These are phyloP conservation scores for Trifolium subterraneum DNA, from an alignment of 306 rosid species.

Conservation along the genomic window DNA sequence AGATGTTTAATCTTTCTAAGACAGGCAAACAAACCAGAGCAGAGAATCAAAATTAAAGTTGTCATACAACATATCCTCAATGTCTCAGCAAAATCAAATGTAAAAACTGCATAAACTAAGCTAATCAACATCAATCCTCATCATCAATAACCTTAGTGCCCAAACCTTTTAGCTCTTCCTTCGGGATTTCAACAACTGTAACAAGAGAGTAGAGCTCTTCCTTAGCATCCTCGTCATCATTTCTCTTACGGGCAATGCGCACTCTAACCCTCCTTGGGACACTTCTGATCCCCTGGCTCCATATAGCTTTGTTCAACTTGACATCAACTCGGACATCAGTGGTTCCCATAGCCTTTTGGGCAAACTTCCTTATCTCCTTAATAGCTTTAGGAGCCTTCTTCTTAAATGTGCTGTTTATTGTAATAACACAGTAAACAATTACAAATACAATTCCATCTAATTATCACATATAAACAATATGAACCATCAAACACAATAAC, in stretches of 20 bases:
- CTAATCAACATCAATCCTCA: slow-evolving; percentile 57
- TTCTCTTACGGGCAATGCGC: slow-evolving; percentile 90
- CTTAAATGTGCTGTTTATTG: slow-evolving; percentile 72
- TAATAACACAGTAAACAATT: neutral
- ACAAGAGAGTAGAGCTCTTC: slow-evolving; percentile 91
- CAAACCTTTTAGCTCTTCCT: slow-evolving; percentile 80
- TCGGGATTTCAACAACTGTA: slow-evolving; percentile 77
- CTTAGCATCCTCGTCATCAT: slow-evolving; percentile 92
- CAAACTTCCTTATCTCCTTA: slow-evolving; percentile 91
- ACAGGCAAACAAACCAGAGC: slow-evolving; percentile 8
- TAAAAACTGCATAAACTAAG: neutral
- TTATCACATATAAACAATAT: neutral
- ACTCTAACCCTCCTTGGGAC: slow-evolving; percentile 91
- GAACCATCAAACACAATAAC: neutral
- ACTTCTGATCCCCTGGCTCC: slow-evolving; percentile 94
- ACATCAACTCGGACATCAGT: slow-evolving; percentile 88
- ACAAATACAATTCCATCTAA: neutral
- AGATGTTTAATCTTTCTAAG: neutral
- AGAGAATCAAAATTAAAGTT: neutral
- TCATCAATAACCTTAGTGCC: slow-evolving; percentile 87
- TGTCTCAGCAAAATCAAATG: slow-evolving; percentile 31
- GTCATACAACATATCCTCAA: neutral
- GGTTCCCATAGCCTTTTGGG: slow-evolving; percentile 89
- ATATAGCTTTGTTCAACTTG: slow-evolving; percentile 80
- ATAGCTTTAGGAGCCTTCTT: slow-evolving; percentile 95